phyloP scores from a whole-genome alignment of 148 eudicot genomes.

The Amaranthus cruentus region DNA sequence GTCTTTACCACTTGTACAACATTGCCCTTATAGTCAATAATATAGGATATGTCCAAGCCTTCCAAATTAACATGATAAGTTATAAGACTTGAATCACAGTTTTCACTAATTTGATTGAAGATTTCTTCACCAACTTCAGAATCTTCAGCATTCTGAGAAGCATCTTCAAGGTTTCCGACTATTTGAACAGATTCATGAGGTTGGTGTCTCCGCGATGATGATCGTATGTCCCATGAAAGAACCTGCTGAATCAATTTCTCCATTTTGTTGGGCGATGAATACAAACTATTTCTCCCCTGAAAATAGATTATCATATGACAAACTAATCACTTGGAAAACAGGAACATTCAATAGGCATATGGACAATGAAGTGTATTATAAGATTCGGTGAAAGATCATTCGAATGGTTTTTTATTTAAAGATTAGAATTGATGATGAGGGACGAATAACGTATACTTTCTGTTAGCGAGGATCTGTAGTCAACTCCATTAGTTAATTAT shows the following conservation, averaged over 20 bases:
- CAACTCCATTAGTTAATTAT: no score
- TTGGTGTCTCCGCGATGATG: slow-evolving; percentile 62
- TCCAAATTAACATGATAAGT: slow-evolving; percentile 72
- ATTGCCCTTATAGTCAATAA: slow-evolving; percentile 41
- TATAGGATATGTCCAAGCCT: slow-evolving; percentile 64
- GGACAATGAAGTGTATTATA: no score
- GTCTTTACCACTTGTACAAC: slow-evolving; percentile 18
- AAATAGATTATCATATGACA: neutral
- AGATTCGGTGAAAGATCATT: no score
- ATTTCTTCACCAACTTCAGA: slow-evolving; percentile 28
- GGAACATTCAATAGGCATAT: no score
- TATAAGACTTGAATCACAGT: slow-evolving; percentile 21
- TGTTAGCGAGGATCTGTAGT: no score
- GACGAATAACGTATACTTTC: no score
- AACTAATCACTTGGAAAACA: neutral
- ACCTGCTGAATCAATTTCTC: slow-evolving; percentile 67
- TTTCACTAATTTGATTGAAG: slow-evolving; percentile 16
- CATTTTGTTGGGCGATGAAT: slow-evolving; percentile 68
- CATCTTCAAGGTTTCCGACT: slow-evolving; percentile 21
- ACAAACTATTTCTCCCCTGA: slow-evolving; percentile 64
- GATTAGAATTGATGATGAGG: no score
- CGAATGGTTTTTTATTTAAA: no score
- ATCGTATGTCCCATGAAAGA: slow-evolving; percentile 93
- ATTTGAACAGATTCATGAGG: slow-evolving; percentile 36
- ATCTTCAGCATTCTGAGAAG: slow-evolving; percentile 16